Evolutionary conservation across 306 rosid species (phyloP).

Genomic region (Trifolium subterraneum): DNA sequence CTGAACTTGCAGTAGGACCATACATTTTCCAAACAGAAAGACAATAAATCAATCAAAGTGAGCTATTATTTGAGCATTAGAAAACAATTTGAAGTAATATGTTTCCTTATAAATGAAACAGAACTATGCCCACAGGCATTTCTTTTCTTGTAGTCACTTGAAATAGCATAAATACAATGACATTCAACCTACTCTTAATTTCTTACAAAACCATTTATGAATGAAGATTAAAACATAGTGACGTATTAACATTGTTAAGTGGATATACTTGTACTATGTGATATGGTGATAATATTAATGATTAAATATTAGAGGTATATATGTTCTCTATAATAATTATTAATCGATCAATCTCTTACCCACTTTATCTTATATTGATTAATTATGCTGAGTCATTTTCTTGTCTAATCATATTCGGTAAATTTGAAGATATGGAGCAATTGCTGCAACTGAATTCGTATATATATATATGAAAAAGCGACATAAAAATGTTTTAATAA

Average conservation of each 20-base stretch:
- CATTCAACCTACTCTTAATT: slow-evolving; percentile 45
- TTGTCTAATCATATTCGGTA: slow-evolving; percentile 42
- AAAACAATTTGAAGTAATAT: not conserved
- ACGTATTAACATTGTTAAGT: slow-evolving; percentile 30
- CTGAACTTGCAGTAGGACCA: not conserved
- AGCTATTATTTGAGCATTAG: slow-evolving; percentile 30
- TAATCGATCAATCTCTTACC: slow-evolving; percentile 10
- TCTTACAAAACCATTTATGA: slow-evolving; percentile 23
- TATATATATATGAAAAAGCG: not conserved
- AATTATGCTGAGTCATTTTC: slow-evolving; percentile 14
- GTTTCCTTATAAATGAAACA: slow-evolving; percentile 3
- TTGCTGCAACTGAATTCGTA: not conserved
- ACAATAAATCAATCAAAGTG: slow-evolving; percentile 33
- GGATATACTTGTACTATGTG: not conserved
- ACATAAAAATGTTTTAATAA: not conserved
- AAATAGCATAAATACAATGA: slow-evolving; percentile 35
- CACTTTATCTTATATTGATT: slow-evolving; percentile 28
- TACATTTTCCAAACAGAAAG: not conserved
- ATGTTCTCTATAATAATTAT: not conserved
- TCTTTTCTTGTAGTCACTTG: slow-evolving; percentile 23
- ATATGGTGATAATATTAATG: not conserved
- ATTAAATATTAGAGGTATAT: slow-evolving; percentile 5
- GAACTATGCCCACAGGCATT: not conserved
- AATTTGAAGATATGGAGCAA: not conserved
- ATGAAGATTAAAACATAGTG: slow-evolving; percentile 18